These are phyloP conservation scores for Tricholoma sp. DNA, from an alignment of 768 basidiomycete genomes.

Conservation along the genomic window DNA sequence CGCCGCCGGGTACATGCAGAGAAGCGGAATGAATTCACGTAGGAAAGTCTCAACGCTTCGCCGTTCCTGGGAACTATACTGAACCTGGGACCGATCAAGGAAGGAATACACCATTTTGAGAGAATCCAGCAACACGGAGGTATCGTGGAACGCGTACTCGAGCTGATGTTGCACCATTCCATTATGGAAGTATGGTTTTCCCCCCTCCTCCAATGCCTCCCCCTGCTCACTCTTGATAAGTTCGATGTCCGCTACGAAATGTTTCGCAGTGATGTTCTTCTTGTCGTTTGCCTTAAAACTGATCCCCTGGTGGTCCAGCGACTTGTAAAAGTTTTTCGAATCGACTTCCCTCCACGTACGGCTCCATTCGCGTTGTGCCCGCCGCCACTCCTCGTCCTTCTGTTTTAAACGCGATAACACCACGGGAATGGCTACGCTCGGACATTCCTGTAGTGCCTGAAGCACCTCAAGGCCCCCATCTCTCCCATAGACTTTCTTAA, in stretches of 20 bases:
- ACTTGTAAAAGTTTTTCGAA: slow-evolving; percentile 97
- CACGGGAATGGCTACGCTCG: slow-evolving; percentile 86
- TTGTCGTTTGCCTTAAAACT: slow-evolving; percentile 96
- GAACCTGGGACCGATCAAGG: slow-evolving; percentile 79
- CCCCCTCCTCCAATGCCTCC: slow-evolving; percentile 30
- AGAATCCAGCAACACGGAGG: slow-evolving; percentile 77
- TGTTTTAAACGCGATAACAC: slow-evolving; percentile 83
- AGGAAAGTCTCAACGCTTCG: slow-evolving; percentile 82
- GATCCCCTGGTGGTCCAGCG: slow-evolving; percentile 93
- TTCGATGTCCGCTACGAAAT: slow-evolving; percentile 80
- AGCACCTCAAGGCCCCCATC: slow-evolving; percentile 74
- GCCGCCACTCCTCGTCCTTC: slow-evolving; percentile 97
- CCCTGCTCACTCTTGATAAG: slow-evolving; percentile 55
- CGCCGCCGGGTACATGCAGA: slow-evolving; percentile 65
- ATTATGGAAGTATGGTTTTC: slow-evolving; percentile 33
- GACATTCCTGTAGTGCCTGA: slow-evolving; percentile 86
- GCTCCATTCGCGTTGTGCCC: slow-evolving; percentile 92
- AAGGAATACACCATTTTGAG: slow-evolving; percentile 89
- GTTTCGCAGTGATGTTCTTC: slow-evolving; percentile 80
- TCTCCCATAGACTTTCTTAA: slow-evolving; percentile 91
- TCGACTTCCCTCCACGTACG: slow-evolving; percentile 96
- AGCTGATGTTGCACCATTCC: slow-evolving; percentile 65
- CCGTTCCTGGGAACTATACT: slow-evolving; percentile 73
- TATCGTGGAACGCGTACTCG: slow-evolving; percentile 73
- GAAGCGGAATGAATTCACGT: slow-evolving; percentile 73